Conservation (phyloP, 805 yeast species). For the Ogataea nakhonphanomensis region DNA sequence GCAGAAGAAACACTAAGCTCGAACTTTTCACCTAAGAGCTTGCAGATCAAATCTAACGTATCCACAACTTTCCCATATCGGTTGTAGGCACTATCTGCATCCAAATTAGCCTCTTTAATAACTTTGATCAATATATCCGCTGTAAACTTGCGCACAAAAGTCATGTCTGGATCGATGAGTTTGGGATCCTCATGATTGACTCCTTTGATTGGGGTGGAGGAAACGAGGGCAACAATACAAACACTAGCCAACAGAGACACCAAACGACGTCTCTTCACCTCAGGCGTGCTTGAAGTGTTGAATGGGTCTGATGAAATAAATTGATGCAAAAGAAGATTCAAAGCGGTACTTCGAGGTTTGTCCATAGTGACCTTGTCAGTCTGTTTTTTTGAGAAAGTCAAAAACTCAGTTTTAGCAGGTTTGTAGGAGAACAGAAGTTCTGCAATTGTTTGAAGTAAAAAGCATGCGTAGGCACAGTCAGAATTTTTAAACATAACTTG, state of each 20-base stretch:
- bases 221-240: conserved; percentile 58
- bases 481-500: conserved; percentile 42
- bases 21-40: conserved; percentile 41
- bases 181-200: conserved; percentile 43
- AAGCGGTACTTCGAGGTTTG: conserved; percentile 73
- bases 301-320: conserved; percentile 56
- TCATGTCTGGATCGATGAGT: conserved; percentile 63
- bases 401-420: conserved; percentile 75
- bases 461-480: conserved; percentile 63
- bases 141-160: conserved; percentile 68
- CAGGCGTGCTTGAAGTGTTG: conserved; percentile 32
- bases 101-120: conserved; percentile 47
- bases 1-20: conserved; percentile 33
- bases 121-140: conserved; percentile 65
- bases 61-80: conserved; percentile 56
- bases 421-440: conserved; percentile 78
- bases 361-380: conserved; percentile 32
- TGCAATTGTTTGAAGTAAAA: conserved; percentile 60
- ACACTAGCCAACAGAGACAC: conserved; percentile 61
- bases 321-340: conserved; percentile 75
- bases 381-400: conserved; percentile 67
- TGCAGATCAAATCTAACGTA: conserved; percentile 45
- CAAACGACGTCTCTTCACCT: conserved; percentile 48
- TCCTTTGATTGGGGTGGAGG: conserved; percentile 53
- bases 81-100: conserved; percentile 36